phyloP scores from a whole-genome alignment of 495 filamentous ascomycete genomes.

The Aspergillus diversus region DNA sequence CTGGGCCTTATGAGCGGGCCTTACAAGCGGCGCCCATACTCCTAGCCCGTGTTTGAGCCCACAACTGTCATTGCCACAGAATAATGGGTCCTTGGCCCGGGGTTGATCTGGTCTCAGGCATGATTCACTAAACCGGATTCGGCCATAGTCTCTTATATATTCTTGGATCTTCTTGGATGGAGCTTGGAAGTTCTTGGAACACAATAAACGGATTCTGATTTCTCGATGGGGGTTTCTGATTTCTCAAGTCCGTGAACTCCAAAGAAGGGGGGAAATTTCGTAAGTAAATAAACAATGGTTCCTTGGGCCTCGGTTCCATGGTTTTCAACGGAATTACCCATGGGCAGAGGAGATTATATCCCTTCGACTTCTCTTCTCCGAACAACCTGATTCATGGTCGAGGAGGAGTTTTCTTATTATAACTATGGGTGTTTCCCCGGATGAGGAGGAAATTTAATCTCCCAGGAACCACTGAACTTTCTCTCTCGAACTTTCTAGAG shows the following conservation, averaged over 20 bases:
- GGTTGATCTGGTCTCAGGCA: constrained; percentile 1
- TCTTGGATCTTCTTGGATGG: neutral
- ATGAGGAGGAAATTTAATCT: neutral
- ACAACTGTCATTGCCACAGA: constrained; percentile 11
- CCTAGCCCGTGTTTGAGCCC: constrained; percentile 13
- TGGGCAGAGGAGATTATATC: constrained; percentile 11
- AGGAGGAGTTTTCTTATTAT: neutral
- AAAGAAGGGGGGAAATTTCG: neutral
- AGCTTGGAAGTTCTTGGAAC: neutral
- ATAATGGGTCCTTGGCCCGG: constrained; percentile 6
- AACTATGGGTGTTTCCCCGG: neutral
- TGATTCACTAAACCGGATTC: constrained; percentile 9
- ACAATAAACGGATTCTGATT: neutral
- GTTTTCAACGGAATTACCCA: constrained; percentile 17
- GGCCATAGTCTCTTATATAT: neutral
- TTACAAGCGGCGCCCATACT: neutral
- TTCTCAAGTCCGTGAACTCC: neutral
- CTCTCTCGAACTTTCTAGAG: neutral
- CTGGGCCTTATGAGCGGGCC: constrained; percentile 16
- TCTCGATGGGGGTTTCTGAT: neutral
- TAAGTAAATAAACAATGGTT: constrained; percentile 28
- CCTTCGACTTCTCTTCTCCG: neutral
- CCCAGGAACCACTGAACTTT: constrained; percentile 8
- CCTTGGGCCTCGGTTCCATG: constrained; percentile 23
- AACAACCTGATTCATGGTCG: neutral